Base-by-base conservation (phyloP, 2,329 filamentous ascomycete genomes). In the Bipolaris gigantea region DNA sequence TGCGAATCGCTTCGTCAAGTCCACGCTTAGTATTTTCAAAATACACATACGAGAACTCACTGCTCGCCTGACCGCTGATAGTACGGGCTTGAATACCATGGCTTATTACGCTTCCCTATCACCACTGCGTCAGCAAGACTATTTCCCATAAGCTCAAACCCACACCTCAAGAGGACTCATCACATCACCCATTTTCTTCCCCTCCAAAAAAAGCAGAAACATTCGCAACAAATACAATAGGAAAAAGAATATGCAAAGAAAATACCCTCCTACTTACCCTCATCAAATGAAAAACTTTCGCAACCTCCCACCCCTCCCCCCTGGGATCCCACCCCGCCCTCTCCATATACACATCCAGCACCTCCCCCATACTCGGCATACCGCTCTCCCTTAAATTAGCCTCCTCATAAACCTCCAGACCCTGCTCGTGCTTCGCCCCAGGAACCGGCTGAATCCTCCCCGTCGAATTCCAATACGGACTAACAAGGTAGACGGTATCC, bases 401-500 rank as follows among this genome's bases (percentile, higher is more conserved):
- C 8, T 54, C 46, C 23, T 69, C 60, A 57, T 72, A 72, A 11
- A 66, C 64, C 10, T 11, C 10, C 27, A 25, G 60, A 57, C 1
- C 65, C 73, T 71, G 52, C 84, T 81, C 67, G 59, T 46, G 69
- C 67, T 51, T 69, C 65, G 46, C 64, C 59, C 56, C 18, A 51
- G 85, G 81, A 13, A 61, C 60, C 32, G 46, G 71, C 56, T 55
- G 71, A 62, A 55, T 72, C 64, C 35, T 67, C 65, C 27, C 61
- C 15, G 58, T 61, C 1, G 76, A 71, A 21, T 75, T 77, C 49
- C 75, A 77, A 59, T 74, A 80, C 1, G 79, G 78, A 3, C 66
- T 72, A 11, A 85, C 74, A n/a, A 96, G 80, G 75, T 97, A 97
- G 71, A 89, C 86, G 34, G 96, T 81, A 73, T 97, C 93, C 32